A percentile compares a stretch with the other conserved stretches of the same genome.
Conservation (phyloP, 371 early-diverging fungal species). For the Mortierella sp. region DNA sequence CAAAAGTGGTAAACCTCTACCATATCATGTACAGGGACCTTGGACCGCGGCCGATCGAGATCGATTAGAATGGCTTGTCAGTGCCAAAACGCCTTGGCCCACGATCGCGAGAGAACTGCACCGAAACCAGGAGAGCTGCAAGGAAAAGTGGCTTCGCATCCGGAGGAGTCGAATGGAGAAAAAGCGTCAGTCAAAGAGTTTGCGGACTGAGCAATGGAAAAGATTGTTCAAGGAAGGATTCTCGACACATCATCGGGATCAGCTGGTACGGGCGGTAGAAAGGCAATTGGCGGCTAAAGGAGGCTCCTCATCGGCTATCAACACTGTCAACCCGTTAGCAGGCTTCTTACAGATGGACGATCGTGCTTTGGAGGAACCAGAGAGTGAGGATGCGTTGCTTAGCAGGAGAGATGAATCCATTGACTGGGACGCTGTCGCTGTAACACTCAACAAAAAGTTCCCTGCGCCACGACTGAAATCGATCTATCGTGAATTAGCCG, state of each 20-base stretch:
- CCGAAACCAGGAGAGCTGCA: constrained; percentile 39
- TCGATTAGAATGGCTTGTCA: constrained; percentile 15
- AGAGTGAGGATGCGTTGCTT: constrained; percentile 1
- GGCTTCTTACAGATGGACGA: constrained; percentile 3
- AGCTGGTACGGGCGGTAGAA: constrained; percentile 27
- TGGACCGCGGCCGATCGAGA: constrained; percentile 46
- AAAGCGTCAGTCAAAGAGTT: constrained; percentile 5
- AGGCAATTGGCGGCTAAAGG: constrained; percentile 16
- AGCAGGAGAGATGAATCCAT: constrained; percentile 8
- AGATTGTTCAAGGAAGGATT: constrained; percentile 33
- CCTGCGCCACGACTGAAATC: constrained; percentile 13
- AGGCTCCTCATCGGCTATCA: not conserved
- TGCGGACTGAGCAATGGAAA: constrained; percentile 13
- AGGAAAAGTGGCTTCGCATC: constrained; percentile 41
- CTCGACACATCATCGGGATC: constrained; percentile 18
- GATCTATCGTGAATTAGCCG: constrained; percentile 37
- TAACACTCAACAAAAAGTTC: constrained; percentile 23
- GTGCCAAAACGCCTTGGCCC: constrained; percentile 21
- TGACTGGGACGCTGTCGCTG: constrained; percentile 37
- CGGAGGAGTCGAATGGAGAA: constrained; percentile 4
- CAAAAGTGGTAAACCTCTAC: constrained; percentile 1
- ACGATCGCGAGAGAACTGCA: constrained; percentile 29
- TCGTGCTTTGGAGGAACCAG: no score
- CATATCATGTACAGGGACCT: constrained; percentile 16
- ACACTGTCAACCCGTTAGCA: not conserved